Conservation (phyloP, 495 filamentous ascomycete genomes). For the Daldinia decipiens region DNA sequence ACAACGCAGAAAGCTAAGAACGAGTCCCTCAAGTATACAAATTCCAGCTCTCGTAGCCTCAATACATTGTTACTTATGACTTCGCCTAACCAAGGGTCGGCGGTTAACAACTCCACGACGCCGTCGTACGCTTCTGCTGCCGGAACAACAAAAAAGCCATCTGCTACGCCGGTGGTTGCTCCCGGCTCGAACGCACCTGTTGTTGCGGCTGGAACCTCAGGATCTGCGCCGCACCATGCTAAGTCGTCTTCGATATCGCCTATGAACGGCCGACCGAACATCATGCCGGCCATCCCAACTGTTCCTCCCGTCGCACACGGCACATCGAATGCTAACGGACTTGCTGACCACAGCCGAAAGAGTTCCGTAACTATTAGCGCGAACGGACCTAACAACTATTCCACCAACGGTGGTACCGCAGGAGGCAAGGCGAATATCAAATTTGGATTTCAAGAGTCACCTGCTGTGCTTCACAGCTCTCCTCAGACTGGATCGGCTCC, state of each 20-base stretch:
- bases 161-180: constrained; percentile 73
- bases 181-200: constrained; percentile 70
- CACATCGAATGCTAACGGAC: constrained; percentile 65
- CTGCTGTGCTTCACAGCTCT: constrained; percentile 69
- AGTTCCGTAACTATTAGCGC: constrained; percentile 88
- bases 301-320: constrained; percentile 66
- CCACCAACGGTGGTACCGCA: constrained; percentile 76
- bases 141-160: constrained; percentile 80
- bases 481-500: constrained; percentile 68
- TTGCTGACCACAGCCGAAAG: constrained; percentile 79
- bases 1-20: constrained; percentile 22
- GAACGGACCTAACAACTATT: constrained; percentile 75
- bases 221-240: constrained; percentile 75
- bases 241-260: constrained; percentile 79
- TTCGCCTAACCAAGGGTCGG: constrained; percentile 62
- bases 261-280: constrained; percentile 82
- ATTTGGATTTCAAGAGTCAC: constrained; percentile 83
- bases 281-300: constrained; percentile 73
- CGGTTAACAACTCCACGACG: constrained; percentile 70
- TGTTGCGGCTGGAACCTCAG: constrained; percentile 73
- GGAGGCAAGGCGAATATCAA: constrained; percentile 70
- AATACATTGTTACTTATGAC: constrained; percentile 59
- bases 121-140: constrained; percentile 77
- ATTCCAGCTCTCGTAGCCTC: constrained; percentile 39
- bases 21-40: constrained; percentile 17